Conservation (phyloP, 768 basidiomycete genomes). For the Boletellus sp. region DNA sequence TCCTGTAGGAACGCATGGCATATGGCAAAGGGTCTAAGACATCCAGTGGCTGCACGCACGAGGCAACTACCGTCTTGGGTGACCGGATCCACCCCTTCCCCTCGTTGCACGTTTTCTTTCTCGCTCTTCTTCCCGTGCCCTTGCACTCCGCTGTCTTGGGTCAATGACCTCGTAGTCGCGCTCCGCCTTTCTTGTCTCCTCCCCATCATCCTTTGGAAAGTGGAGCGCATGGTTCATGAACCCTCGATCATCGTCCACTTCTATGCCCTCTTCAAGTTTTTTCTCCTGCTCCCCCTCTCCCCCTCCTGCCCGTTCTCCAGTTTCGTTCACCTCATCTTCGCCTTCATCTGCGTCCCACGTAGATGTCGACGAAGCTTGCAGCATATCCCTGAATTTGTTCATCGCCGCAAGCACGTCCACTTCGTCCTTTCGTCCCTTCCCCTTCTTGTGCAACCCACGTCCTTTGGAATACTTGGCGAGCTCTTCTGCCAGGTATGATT, state of each 20-base stretch:
- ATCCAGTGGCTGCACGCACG: neutral
- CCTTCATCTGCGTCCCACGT: slow-evolving; percentile 25
- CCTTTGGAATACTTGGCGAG: slow-evolving; percentile 75
- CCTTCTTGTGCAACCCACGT: slow-evolving; percentile 54
- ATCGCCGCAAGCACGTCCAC: slow-evolving; percentile 65
- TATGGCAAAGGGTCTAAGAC: neutral
- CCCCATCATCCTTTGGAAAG: slow-evolving; percentile 76
- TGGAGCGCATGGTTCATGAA: slow-evolving; percentile 70
- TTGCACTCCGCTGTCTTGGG: slow-evolving; percentile 66
- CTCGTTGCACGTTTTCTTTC: slow-evolving; percentile 49
- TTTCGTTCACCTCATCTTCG: slow-evolving; percentile 14
- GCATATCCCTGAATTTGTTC: slow-evolving; percentile 66
- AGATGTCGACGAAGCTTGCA: slow-evolving; percentile 43
- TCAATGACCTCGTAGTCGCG: slow-evolving; percentile 90
- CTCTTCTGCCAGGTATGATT: slow-evolving; percentile 77
- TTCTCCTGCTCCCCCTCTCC: slow-evolving; percentile 10
- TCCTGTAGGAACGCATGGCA: neutral
- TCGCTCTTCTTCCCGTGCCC: slow-evolving; percentile 74
- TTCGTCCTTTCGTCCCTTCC: slow-evolving; percentile 65
- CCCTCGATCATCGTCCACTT: slow-evolving; percentile 73
- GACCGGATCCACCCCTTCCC: slow-evolving; percentile 19
- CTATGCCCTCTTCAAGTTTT: slow-evolving; percentile 45
- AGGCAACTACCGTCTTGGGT: slow-evolving; percentile 21
- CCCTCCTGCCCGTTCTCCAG: slow-evolving; percentile 1
- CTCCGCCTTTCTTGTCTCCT: slow-evolving; percentile 74